phyloP scores from a whole-genome alignment of 2,329 filamentous ascomycete species.

The Curvularia spicifera region DNA sequence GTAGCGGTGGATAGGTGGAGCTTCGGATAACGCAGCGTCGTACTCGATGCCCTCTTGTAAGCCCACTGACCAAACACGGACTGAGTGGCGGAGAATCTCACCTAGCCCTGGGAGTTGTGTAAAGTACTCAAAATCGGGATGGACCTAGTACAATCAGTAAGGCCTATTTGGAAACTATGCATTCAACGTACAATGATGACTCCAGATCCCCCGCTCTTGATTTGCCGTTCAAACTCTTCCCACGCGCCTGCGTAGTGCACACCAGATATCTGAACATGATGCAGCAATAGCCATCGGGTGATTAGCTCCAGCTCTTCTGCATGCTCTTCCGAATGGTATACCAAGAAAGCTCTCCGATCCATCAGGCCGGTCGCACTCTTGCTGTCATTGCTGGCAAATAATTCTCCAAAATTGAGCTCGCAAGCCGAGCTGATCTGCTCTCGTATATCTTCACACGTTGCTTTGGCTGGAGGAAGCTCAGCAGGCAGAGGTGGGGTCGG shows the following conservation, averaged over 20 bases:
- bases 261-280: conserved; percentile 38
- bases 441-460: conserved; percentile 22
- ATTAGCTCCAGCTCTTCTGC: conserved; percentile 39
- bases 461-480: neutral
- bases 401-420: conserved; percentile 29
- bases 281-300: conserved; percentile 41
- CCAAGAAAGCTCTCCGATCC: conserved; percentile 35
- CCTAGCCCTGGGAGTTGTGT: conserved; percentile 44
- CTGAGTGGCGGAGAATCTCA: conserved; percentile 34
- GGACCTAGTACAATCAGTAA: conserved; percentile 28
- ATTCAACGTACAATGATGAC: conserved; percentile 34
- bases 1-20: conserved; percentile 24
- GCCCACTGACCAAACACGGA: conserved; percentile 47
- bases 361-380: conserved; percentile 11
- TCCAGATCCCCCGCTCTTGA: conserved; percentile 29
- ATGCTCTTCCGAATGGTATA: conserved; percentile 40
- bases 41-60: conserved; percentile 27
- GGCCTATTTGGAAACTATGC: neutral
- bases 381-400: conserved; percentile 31
- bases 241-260: conserved; percentile 36
- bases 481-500: conserved; percentile 6
- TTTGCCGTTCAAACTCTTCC: conserved; percentile 32
- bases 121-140: conserved; percentile 42
- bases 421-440: conserved; percentile 23
- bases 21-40: conserved; percentile 21